These are phyloP conservation scores for Raphanus hybrid DNA, from an alignment of 441 rosid species.

Conservation along the genomic window DNA sequence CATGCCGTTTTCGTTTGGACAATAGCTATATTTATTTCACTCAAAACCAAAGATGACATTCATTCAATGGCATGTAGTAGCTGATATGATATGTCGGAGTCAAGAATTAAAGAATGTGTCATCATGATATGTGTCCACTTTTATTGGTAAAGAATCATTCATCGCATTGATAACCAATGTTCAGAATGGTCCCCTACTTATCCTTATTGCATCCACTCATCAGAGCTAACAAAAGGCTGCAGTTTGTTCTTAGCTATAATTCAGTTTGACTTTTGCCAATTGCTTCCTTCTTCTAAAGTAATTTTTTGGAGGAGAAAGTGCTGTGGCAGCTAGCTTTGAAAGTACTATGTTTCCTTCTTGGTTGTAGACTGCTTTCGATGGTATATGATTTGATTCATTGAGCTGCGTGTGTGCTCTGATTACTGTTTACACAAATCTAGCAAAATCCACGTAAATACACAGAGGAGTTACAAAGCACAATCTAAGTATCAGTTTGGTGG, in stretches of 20 bases:
- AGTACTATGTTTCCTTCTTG: slow-evolving; percentile 29
- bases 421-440: slow-evolving; percentile 38
- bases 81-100: slow-evolving; percentile 22
- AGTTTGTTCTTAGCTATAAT: slow-evolving; percentile 21
- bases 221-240: slow-evolving; percentile 46
- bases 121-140: slow-evolving; percentile 29
- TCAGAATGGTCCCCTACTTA: slow-evolving; percentile 43
- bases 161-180: slow-evolving; percentile 37
- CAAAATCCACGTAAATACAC: slow-evolving; percentile 26
- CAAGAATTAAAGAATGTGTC: slow-evolving; percentile 37
- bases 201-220: slow-evolving; percentile 13
- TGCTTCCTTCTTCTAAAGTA: slow-evolving; percentile 28
- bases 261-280: not conserved
- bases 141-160: slow-evolving; percentile 37
- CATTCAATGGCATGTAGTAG: slow-evolving; percentile 39
- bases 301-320: slow-evolving; percentile 4
- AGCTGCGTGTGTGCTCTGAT: slow-evolving; percentile 20
- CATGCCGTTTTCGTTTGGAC: slow-evolving; percentile 10
- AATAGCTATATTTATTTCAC: slow-evolving; percentile 37
- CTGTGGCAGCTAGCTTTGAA: slow-evolving; percentile 16
- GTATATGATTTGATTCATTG: slow-evolving; percentile 13
- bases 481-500: slow-evolving; percentile 34
- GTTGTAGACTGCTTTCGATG: not conserved
- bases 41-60: slow-evolving; percentile 33
- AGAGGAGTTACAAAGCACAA: slow-evolving; percentile 25